A percentile compares a stretch with the other conserved stretches of the same genome.
Evolutionary conservation across 768 basidiomycete species (phyloP).

Genomic region (Auricularia auricula-judae): DNA sequence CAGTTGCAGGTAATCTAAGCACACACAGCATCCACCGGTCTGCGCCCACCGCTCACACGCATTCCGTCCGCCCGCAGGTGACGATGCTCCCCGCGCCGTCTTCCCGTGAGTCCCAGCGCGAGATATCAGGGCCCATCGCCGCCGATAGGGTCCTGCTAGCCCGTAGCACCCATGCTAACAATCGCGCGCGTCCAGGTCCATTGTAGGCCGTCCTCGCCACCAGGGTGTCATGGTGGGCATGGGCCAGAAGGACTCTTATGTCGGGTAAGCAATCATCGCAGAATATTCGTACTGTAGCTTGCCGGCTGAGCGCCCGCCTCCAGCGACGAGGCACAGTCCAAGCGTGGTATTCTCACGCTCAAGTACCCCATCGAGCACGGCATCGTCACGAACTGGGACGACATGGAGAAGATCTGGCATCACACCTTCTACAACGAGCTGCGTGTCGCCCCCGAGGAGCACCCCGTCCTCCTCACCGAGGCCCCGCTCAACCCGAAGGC

Average conservation of each 20-base stretch:
- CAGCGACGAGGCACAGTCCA: conserved; percentile 63
- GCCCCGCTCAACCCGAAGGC: conserved; percentile 89
- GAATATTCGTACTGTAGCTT: neutral
- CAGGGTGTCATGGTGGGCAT: conserved; percentile 71
- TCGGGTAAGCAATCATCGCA: conserved; percentile 34
- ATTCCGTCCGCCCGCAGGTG: conserved; percentile 21
- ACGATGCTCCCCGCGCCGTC: conserved; percentile 42
- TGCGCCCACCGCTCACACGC: neutral
- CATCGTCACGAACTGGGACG: conserved; percentile 68
- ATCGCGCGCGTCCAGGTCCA: conserved; percentile 28
- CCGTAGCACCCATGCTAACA: neutral
- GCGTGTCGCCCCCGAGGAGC: conserved; percentile 86
- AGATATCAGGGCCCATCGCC: neutral
- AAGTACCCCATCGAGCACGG: conserved; percentile 64
- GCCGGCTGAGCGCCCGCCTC: conserved; percentile 14
- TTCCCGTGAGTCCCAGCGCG: conserved; percentile 29
- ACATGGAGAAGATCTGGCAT: conserved; percentile 70
- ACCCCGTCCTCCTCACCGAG: conserved; percentile 85
- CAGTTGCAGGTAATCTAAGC: conserved; percentile 14
- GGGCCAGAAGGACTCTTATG: conserved; percentile 71
- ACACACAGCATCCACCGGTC: neutral
- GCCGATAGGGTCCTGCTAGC: neutral
- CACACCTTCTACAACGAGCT: conserved; percentile 85
- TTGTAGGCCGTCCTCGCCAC: conserved; percentile 64
- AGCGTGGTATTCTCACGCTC: conserved; percentile 61